Evolutionary conservation across 495 filamentous ascomycete species (phyloP).

Genomic region (Penicillium maclennaniae): DNA sequence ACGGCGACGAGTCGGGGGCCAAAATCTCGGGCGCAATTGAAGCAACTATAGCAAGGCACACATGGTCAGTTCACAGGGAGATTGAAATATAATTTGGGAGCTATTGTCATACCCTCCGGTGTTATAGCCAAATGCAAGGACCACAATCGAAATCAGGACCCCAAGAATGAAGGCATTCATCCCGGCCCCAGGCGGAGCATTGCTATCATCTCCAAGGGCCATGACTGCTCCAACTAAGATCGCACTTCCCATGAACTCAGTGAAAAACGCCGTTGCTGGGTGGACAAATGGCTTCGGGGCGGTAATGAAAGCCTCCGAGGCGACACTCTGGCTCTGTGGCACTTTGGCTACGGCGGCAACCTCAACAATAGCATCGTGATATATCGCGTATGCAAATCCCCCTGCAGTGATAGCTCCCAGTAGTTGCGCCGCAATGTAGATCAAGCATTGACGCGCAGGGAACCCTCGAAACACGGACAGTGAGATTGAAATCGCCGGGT

Average conservation of each 20-base stretch:
- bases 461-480: slow-evolving; percentile 53
- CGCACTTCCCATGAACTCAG: slow-evolving; percentile 50
- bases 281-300: slow-evolving; percentile 2
- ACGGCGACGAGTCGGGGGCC: slow-evolving; percentile 52
- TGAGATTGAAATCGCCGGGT: slow-evolving; percentile 54
- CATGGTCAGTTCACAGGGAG: slow-evolving; percentile 32
- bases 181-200: slow-evolving; percentile 39
- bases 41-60: slow-evolving; percentile 42
- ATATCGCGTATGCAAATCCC: slow-evolving; percentile 43
- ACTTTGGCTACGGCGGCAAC: slow-evolving; percentile 17
- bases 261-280: slow-evolving; percentile 34
- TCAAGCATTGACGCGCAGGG: slow-evolving; percentile 43
- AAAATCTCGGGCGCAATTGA: slow-evolving; percentile 56
- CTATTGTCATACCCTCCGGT: slow-evolving; percentile 18
- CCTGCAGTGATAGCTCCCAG: slow-evolving; percentile 46
- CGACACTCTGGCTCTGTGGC: slow-evolving; percentile 23
- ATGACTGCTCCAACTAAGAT: slow-evolving; percentile 54
- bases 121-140: slow-evolving; percentile 17
- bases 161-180: slow-evolving; percentile 50
- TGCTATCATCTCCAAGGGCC: slow-evolving; percentile 50
- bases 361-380: slow-evolving; percentile 37
- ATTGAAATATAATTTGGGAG: slow-evolving; percentile 33
- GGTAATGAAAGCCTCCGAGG: slow-evolving; percentile 33
- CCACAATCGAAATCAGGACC: slow-evolving; percentile 32
- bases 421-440: slow-evolving; percentile 45